phyloP scores from a whole-genome alignment of 2,329 filamentous ascomycete genomes.

The Cladorrhinum sp. region DNA sequence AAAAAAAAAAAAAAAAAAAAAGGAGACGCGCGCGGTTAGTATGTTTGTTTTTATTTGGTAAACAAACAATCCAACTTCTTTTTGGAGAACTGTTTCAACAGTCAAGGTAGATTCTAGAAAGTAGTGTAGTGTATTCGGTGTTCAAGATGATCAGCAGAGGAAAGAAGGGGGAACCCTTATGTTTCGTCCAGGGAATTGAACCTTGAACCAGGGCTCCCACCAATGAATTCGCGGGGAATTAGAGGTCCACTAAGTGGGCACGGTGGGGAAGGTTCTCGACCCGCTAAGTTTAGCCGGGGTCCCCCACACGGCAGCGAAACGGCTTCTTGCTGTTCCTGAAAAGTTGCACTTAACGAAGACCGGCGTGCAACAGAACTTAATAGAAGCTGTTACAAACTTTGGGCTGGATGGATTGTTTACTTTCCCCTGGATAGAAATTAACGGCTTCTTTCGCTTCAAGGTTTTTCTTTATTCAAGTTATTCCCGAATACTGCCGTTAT shows the following conservation, averaged over 20 bases:
- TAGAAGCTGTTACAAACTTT: not conserved
- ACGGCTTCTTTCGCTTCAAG: not conserved
- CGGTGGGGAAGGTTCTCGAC: not conserved
- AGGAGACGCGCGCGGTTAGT: too few relatives aligned
- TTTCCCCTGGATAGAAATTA: not conserved
- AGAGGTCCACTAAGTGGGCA: not conserved
- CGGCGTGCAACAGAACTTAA: not conserved
- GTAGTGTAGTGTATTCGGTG: not conserved
- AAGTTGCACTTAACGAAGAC: not conserved
- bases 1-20: too few relatives aligned
- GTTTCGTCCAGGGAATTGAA: not conserved
- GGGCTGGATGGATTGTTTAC: not conserved
- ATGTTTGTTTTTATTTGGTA: too few relatives aligned
- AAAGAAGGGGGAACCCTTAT: not conserved
- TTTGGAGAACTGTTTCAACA: not conserved
- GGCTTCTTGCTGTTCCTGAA: not conserved
- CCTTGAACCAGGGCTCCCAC: not conserved
- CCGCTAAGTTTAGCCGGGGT: conserved; percentile 1
- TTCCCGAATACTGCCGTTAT: not conserved
- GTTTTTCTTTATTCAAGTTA: not conserved
- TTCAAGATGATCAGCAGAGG: not conserved
- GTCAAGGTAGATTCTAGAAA: not conserved
- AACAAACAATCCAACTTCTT: not conserved
- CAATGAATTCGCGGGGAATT: not conserved
- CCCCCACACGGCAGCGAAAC: not conserved